Conservation (phyloP, 352 stramenopile genomes). For the Phytophthora sansomeana region DNA sequence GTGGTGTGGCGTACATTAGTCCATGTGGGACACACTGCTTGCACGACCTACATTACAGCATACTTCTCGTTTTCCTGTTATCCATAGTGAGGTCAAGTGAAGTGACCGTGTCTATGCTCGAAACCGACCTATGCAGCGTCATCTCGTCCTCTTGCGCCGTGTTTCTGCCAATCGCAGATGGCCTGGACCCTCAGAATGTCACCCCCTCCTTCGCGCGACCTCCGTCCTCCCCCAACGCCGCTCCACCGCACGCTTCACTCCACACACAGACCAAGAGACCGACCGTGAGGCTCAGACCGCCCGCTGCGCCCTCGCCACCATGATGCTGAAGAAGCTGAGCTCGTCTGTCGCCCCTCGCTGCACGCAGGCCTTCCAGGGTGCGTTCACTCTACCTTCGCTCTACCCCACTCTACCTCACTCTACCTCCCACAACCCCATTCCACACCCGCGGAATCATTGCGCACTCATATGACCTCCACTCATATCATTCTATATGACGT, state of each 20-base stretch:
- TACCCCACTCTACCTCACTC: background rate
- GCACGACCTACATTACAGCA: background rate
- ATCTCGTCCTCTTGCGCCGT: conserved; percentile 2
- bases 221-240: conserved; percentile 27
- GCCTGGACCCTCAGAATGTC: conserved; percentile 31
- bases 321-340: conserved; percentile 84
- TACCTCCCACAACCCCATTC: background rate
- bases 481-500: conserved; percentile 1
- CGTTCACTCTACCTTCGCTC: background rate
- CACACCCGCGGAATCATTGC: conserved; percentile 15
- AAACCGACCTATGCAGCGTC: background rate
- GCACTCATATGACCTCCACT: background rate
- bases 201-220: conserved; percentile 15
- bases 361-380: conserved; percentile 52
- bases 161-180: conserved; percentile 35
- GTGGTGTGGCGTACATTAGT: conserved; percentile 9
- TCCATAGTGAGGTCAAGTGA: background rate
- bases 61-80: background rate
- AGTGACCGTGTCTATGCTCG: conserved; percentile 16
- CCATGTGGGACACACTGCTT: background rate
- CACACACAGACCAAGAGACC: conserved; percentile 27
- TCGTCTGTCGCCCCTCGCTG: conserved; percentile 66
- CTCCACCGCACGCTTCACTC: conserved; percentile 26
- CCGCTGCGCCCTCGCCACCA: conserved; percentile 17
- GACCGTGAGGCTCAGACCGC: conserved; percentile 13